Conservation (phyloP, 1,284 basidiomycete species). For the Leccinum cinnamomeum region DNA sequence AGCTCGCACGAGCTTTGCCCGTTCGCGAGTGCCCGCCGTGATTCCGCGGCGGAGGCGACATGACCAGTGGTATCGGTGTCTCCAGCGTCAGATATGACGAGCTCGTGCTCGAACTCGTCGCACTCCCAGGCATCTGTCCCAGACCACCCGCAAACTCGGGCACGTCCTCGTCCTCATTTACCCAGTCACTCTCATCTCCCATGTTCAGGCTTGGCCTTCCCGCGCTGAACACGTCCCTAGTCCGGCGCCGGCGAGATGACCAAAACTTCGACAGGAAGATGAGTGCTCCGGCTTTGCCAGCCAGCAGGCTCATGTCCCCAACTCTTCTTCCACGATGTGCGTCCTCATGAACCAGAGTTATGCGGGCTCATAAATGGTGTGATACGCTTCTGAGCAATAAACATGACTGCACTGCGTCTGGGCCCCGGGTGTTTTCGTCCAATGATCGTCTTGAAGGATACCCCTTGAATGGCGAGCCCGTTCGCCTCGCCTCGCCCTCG, state of each 20-base stretch:
- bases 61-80: conserved; percentile 34
- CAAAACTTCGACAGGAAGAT: conserved; percentile 71
- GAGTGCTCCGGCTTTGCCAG: conserved; percentile 71
- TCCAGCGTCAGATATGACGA: conserved; percentile 31
- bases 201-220: conserved; percentile 57
- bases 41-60: conserved; percentile 45
- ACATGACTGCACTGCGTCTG: conserved; percentile 50
- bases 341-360: conserved; percentile 46
- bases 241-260: conserved; percentile 61
- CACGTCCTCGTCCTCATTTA: conserved; percentile 79
- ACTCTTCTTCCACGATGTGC: conserved; percentile 84
- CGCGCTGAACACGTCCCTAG: conserved; percentile 68
- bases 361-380: conserved; percentile 62
- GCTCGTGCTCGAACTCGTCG: conserved; percentile 26
- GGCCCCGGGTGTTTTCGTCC: conserved; percentile 45
- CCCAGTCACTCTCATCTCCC: conserved; percentile 81
- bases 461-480: conserved; percentile 52
- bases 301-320: conserved; percentile 84
- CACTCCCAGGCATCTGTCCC: conserved; percentile 61
- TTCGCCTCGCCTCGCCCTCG: conserved; percentile 58
- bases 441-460: conserved; percentile 41
- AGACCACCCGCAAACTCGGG: conserved; percentile 76
- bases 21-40: conserved; percentile 26
- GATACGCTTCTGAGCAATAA: conserved; percentile 73
- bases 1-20: conserved; percentile 28